A percentile compares a stretch with the other conserved stretches of the same genome.
Evolutionary conservation across 2,329 filamentous ascomycete genomes (phyloP).

Genomic region (Didymella exigua): DNA sequence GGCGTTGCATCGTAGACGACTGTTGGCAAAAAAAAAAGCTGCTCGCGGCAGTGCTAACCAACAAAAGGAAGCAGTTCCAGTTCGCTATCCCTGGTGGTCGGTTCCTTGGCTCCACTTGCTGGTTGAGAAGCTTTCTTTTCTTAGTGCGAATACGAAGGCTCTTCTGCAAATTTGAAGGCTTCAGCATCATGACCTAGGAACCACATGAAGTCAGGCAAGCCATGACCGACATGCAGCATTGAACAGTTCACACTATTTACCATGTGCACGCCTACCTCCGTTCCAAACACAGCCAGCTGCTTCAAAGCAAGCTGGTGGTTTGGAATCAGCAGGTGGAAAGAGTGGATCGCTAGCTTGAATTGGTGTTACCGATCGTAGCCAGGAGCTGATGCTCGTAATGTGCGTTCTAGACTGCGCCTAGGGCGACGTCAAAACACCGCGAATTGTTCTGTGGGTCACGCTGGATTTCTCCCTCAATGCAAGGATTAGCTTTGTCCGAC

Average conservation of each 20-base stretch:
- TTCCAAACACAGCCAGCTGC: slow-evolving; percentile 1
- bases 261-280: background rate
- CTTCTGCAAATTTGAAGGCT: background rate
- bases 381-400: slow-evolving; percentile 18
- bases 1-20: slow-evolving; percentile 39
- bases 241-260: background rate
- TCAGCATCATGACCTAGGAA: background rate
- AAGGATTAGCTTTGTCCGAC: slow-evolving; percentile 28
- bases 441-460: slow-evolving; percentile 34
- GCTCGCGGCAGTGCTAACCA: slow-evolving; percentile 19
- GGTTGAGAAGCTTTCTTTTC: slow-evolving; percentile 13
- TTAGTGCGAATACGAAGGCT: slow-evolving; percentile 7
- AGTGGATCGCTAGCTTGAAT: slow-evolving; percentile 8
- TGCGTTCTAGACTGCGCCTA: slow-evolving; percentile 44
- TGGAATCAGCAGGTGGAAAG: background rate
- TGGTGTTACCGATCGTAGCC: slow-evolving; percentile 27
- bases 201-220: background rate
- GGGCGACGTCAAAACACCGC: slow-evolving; percentile 30
- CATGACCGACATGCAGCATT: background rate
- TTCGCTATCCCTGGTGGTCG: slow-evolving; percentile 27
- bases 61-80: slow-evolving; percentile 10
- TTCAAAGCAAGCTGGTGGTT: slow-evolving; percentile 1
- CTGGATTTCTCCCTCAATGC: slow-evolving; percentile 34
- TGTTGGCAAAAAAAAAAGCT: slow-evolving; percentile 26
- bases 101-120: slow-evolving; percentile 19